A percentile compares a stretch with the other conserved stretches of the same genome.
phyloP scores from a whole-genome alignment of 208 protist genomes.

The Trypanosoma melophagium region DNA sequence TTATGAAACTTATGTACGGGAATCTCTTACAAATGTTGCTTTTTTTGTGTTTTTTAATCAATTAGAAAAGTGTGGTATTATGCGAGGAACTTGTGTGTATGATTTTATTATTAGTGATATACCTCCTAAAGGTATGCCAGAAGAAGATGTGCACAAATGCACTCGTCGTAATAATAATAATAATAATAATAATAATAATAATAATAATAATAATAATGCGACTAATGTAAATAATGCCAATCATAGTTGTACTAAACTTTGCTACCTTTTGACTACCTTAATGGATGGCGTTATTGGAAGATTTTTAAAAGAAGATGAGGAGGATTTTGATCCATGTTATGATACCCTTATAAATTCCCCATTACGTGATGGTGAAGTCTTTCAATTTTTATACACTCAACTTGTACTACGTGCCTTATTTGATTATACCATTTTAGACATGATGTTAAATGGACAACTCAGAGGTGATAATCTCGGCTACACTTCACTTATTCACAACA shows the following conservation, averaged over 20 bases:
- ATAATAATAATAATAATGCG: neutral
- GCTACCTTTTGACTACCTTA: slow-evolving; percentile 76
- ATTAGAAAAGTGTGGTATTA: slow-evolving; percentile 62
- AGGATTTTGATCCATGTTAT: slow-evolving; percentile 81
- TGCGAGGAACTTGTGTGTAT: slow-evolving; percentile 47
- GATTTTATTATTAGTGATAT: slow-evolving; percentile 76
- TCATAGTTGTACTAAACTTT: slow-evolving; percentile 36
- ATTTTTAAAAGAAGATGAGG: slow-evolving; percentile 72
- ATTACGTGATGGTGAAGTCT: slow-evolving; percentile 67
- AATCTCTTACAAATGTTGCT: slow-evolving; percentile 80
- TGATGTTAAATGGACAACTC: slow-evolving; percentile 86
- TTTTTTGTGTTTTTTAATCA: slow-evolving; percentile 84
- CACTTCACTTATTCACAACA: slow-evolving; percentile 26
- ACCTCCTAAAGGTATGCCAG: slow-evolving; percentile 50
- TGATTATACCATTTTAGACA: slow-evolving; percentile 76
- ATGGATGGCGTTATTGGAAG: slow-evolving; percentile 87
- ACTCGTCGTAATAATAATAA: slow-evolving; percentile 17
- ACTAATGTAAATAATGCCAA: neutral
- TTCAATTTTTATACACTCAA: slow-evolving; percentile 84
- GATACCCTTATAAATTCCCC: slow-evolving; percentile 78
- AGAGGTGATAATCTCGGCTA: slow-evolving; percentile 88
- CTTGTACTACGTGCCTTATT: slow-evolving; percentile 66
- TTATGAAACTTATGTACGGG: slow-evolving; percentile 69
- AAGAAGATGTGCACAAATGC: slow-evolving; percentile 44
- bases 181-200: neutral